Base-by-base conservation (phyloP, 768 basidiomycete genomes). In the Amanita rubescens region DNA sequence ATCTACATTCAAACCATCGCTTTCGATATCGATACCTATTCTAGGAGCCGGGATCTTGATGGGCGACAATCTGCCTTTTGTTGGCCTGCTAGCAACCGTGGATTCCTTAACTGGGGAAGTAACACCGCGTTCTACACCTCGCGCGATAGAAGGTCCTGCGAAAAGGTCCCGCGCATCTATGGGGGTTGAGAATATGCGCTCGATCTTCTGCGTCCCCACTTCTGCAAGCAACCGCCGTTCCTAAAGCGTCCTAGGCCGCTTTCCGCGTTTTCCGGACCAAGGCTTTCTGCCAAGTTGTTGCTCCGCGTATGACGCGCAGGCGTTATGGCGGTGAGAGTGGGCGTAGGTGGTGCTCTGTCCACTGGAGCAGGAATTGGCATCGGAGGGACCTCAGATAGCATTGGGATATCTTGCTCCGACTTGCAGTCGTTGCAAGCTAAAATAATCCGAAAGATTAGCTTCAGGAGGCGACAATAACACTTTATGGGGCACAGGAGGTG, bases 191-290 rank as follows among this genome's bases (percentile, higher is more conserved):
- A 69, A 65, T 30, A 58, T 63, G 9, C 61, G 58, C 24, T 71
- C 72, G 5, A 70, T 53, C 61, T 78, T 78, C 47, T 82, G 74
- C 17, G 87, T 90, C 24, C 88, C 88, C 6, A 90, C 87, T 60
- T 90, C 81, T 0, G 79, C 81, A 0, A 85, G 66, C 3, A 91
- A 69, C 49, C 81, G 72, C 45, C 79, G 72, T 62, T 91, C 88
- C n/a, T 7, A 91, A 68, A 3, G 82, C 87, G 57, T 91, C 87
- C 3, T n/a, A 91, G 68, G 8, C 87, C 87, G 47, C 73, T 81
- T 59, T 79, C 80, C 19, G 19, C 22, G 5, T 20, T 32, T 15
- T n/a, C 47, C 27, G 24, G 35, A 9, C n/a, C 54, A 4, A 22
- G 30, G 30, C 52, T 60, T 57, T 38, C 56, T 51, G 47, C 59